Percentiles rank a stretch among this genome's conserved stretches.
These are phyloP conservation scores for Penicillium subrubescens DNA, from an alignment of 495 filamentous ascomycete species.

Conservation along the genomic window DNA sequence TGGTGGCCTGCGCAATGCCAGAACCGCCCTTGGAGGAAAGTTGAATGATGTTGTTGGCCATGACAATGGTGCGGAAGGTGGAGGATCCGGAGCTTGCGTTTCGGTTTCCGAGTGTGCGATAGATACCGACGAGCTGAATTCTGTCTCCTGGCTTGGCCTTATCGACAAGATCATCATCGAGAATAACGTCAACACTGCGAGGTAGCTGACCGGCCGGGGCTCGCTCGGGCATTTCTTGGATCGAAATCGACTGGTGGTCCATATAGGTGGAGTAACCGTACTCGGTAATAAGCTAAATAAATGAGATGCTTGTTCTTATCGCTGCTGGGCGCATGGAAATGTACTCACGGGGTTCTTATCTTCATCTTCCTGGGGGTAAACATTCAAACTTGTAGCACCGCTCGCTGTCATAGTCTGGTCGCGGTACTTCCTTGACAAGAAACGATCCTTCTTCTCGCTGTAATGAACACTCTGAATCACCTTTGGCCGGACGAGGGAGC, in stretches of 20 bases:
- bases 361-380: conserved; percentile 95
- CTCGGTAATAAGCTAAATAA: conserved; percentile 74
- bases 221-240: conserved; percentile 99
- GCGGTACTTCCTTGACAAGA: conserved; percentile 80
- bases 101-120: conserved; percentile 88
- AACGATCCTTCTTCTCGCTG: conserved; percentile 80
- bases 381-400: conserved; percentile 79
- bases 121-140: conserved; percentile 94
- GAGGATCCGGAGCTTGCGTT: conserved; percentile 85
- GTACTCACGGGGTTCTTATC: conserved; percentile 65
- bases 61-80: conserved; percentile 87
- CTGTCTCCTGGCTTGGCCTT: conserved; percentile 93
- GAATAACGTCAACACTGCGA: conserved; percentile 93
- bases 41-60: conserved; percentile 94
- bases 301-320: neutral
- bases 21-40: conserved; percentile 95
- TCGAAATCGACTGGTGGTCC: conserved; percentile 97
- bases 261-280: conserved; percentile 95
- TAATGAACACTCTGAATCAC: conserved; percentile 97
- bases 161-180: conserved; percentile 97
- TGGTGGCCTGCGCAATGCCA: conserved; percentile 85
- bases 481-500: conserved; percentile 92
- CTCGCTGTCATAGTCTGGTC: conserved; percentile 97
- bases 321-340: neutral
- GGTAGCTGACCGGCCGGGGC: conserved; percentile 95